Evolutionary conservation across 176 grass and related monocot species (phyloP), one percentile per base, ranked within the genome.

Genomic region (Phoenix roebelenii): DNA sequence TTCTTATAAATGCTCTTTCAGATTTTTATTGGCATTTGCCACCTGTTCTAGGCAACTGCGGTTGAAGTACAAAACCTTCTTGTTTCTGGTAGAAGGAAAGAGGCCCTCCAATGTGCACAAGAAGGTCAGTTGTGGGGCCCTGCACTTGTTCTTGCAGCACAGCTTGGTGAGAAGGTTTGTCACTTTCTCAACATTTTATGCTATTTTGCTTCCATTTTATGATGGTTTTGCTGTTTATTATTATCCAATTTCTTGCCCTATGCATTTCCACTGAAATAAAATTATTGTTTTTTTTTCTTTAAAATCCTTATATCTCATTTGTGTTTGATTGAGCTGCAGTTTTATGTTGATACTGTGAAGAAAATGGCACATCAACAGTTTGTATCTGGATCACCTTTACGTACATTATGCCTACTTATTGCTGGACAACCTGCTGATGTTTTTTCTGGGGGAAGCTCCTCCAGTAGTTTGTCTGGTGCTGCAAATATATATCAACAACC

Each of bases 101-200:
- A 98, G 18, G 94, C 94, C 23, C 84, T 98, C 64, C 84, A 89
- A 50, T 75, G 62, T 83, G 94, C 94, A 44, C 82, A 93, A 67
- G 84, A 85, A 80, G 94, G 94, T 81, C 94, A 98, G 65, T 56
- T 98, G 12, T 98, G 94, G 94, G 93, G 94, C 19, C 84, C 94
- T 67, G 94, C 94, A 64, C 80, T 98, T 62, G 78, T 98, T 70
- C 85, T 92, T 72, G 88, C 94, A 50, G 83, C 86, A 49, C 88
- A 92, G 67, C 88, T 98, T 50, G 93, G 94, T 44, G 87, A 98
- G 60, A 67, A 92, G 78, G 93, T 97, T 23, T 72, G 28, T 64
- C 29, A 67, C 52, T 66, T 44, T 5, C 54, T 17, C 49, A 28
- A 35, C 32, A 4, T 54, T 53, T 14, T 61, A 10, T 51, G 25